Evolutionary conservation across 345 rosid genomes (phyloP), one percentile per base, ranked within the genome.

Genomic region (Bruguiera sexangula): DNA sequence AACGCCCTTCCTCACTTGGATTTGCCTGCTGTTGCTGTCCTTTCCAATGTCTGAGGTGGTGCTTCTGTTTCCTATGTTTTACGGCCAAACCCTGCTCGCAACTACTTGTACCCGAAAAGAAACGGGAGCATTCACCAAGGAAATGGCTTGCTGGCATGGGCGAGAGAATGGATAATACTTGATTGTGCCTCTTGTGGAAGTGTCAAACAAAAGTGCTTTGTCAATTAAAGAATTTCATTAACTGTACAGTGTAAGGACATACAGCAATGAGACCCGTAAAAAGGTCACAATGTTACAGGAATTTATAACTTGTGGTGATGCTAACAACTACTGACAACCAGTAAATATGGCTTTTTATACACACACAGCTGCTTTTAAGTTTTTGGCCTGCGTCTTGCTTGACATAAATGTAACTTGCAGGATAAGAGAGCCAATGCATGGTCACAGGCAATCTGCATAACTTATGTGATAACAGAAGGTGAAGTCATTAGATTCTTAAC

Each of bases 161-260:
- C 18, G 50, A 43, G 19, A 43, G 50, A 43, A 39, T 11, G 15
- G 4, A 39, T 10, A 10, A 13, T 3, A 13, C 3, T 13, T 2
- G 16, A 2, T 43, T 43, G 18, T 43, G 15, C 10, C 15, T 9
- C 43, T 55, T 8, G 7, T 22, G 30, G 60, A 56, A 24, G 31
- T 8, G 11, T 10, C 16, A 50, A 64, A 62, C 73, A 78, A 66
- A 76, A 69, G 67, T 70, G 61, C 39, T 60, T 67, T 65, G 51
- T 67, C 37, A 31, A 70, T 70, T 53, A 76, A 85, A 65, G 73
- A 82, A 84, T 71, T 74, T 78, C 70, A 53, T 74, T 68, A 71
- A 69, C 87, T 84, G 79, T 82, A 79, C 85, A 73, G 50, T 51
- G 70, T 27, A 71, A 72, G 62, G 66, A 48, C 63, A 69, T 69